These are phyloP conservation scores for Pelargonium exstipulatum DNA, from an alignment of 441 rosid species.

Conservation along the genomic window DNA sequence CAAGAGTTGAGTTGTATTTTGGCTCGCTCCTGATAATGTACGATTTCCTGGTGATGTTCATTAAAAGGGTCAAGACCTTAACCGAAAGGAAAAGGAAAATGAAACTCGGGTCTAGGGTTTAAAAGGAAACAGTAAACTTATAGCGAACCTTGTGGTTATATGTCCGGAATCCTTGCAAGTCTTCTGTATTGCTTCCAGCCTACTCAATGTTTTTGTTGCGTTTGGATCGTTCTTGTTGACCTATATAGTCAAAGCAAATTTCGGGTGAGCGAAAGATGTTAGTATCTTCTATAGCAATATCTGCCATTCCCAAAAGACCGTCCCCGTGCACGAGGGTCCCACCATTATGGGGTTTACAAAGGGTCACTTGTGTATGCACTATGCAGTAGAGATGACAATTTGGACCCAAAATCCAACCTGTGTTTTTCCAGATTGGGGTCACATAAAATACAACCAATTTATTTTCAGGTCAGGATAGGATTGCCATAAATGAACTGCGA, in stretches of 20 bases:
- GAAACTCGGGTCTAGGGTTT: neutral
- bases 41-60: conserved; percentile 46
- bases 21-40: conserved; percentile 31
- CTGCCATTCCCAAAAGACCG: too few species aligned
- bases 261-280: neutral
- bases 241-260: conserved; percentile 28
- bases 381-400: too few species aligned
- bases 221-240: conserved; percentile 67
- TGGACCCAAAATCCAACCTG: too few species aligned
- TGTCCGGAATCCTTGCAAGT: conserved; percentile 61
- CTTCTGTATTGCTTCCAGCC: conserved; percentile 63
- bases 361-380: too few species aligned
- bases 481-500: too few species aligned
- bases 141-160: conserved; percentile 46
- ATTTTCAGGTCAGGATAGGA: too few species aligned
- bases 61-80: neutral
- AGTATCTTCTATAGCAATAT: too few species aligned
- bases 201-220: conserved; percentile 50
- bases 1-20: conserved; percentile 30
- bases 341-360: too few species aligned
- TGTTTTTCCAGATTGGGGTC: too few species aligned
- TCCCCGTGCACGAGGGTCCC: too few species aligned
- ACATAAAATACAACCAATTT: too few species aligned
- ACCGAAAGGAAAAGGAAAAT: neutral
- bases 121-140: neutral